Base-by-base conservation (phyloP, 805 yeast genomes). In the Teunomyces kruisii region DNA sequence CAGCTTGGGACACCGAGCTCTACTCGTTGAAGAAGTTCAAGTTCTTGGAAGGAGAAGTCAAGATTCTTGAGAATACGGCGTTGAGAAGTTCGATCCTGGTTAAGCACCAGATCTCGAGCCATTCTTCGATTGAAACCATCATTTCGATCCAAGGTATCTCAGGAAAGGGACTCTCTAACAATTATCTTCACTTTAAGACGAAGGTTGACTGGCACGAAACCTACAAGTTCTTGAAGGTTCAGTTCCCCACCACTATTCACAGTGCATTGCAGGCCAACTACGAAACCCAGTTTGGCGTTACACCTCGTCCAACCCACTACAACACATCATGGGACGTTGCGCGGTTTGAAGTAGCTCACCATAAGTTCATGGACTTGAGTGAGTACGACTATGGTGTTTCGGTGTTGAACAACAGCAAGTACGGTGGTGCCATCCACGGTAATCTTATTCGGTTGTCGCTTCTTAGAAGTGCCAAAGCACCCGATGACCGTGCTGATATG, bases 1-100 rank as follows among this genome's bases (percentile, higher is more conserved):
- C 89, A 37, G 98, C 98, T 1, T 92, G 99, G 99, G 99, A 92
- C 62, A 92, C 98, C 0, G 99, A 92, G 61, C 75, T 90, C 47
- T 94, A 80, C 60, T 87, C 96, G 0, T 76, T 88, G 46, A 88
- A 85, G 55, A 89, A 85, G 58, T 81, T 77, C 59, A 70, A 70
- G 44, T 80, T 81, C 51, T 55, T 72, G 43, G 46, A 51, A 6
- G 74, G 74, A n/a, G 70, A 74, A 17, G 67, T 76, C 6, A 61
- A 67, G 31, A 63, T 75, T 9, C 54, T 70, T 29, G 75, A 74
- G 40, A 63, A 67, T 32, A 83, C 85, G 27, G 81, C 86, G 10
- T 68, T 85, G 39, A 76, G 80, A 45, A 79, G 86, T 1, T 75
- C 90, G 0, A 69, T 91, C 28, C 69, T 79, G 49, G 83, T 88